Evolutionary conservation across 1,139 yeast species (phyloP), one percentile per base, ranked within the genome.

Genomic region (Debaryomyces singareniensis): DNA sequence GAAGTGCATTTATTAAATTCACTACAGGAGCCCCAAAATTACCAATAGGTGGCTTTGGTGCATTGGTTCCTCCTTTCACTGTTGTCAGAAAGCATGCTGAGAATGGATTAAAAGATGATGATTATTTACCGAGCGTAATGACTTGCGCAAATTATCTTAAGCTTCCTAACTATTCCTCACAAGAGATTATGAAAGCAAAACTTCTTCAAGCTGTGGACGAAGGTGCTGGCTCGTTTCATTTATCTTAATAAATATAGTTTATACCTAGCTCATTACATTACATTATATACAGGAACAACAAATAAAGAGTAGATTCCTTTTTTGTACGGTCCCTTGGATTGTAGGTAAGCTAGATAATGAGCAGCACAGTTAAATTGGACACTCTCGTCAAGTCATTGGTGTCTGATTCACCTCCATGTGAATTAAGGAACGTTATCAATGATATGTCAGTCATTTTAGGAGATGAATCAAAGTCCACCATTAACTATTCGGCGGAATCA

Each of bases 71-170:
- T 0, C 81, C 75, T 31, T 70, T 91, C 32, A 91, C 97, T 0
- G 91, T 91, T 26, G 98, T 91, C 2, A 62, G 87, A 40, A 86
- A 86, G 45, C 78, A 71, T 32, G 72, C 82, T 6, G 96, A 89
- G 36, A 77, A 68, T 34, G 76, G 74, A 1, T 51, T 72, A 29
- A 55, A 61, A 13, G 74, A 86, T n/a, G 95, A 91, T 53, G 89
- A 80, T 39, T 87, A 82, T 46, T 63, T 91, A 35, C 98, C 98
- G 2, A 86, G 96, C 58, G 98, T 91, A 3, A 91, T 91, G 98
- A 91, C 98, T 0, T 91, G 98, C 62, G 97, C 95, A 4, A 91
- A 91, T 52, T 91, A 91, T 49, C 68, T 91, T 41, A 91, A 91
- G 53, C 60, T 91, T 16, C 98, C 98, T 2, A 75, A 81, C 38